Evolutionary conservation across 495 filamentous ascomycete genomes (phyloP).

Genomic region (Aspergillus baeticus): DNA sequence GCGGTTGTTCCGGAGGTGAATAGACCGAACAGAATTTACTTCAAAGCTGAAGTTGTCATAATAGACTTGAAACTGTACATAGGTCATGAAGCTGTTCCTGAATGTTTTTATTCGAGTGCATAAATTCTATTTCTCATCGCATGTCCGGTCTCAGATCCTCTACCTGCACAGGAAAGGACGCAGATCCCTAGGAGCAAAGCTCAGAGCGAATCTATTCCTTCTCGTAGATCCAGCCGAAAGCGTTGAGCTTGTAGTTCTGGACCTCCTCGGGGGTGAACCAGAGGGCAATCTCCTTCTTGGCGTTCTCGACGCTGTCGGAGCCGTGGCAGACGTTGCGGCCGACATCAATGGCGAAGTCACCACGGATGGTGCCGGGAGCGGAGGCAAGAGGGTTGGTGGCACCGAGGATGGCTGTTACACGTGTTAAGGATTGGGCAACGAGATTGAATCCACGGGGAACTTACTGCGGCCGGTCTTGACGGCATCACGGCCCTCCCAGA

Average conservation of each 20-base stretch:
- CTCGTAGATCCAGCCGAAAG: slow-evolving; percentile 95
- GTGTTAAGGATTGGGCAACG: slow-evolving; percentile 5
- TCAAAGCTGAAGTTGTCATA: not conserved
- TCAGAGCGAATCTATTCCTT: slow-evolving; percentile 53
- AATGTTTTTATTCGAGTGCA: not conserved
- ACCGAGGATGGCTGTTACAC: slow-evolving; percentile 73
- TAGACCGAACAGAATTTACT: slow-evolving; percentile 1
- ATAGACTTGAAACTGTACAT: not conserved
- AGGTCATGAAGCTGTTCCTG: not conserved
- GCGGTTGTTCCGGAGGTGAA: slow-evolving; percentile 37
- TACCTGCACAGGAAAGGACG: slow-evolving; percentile 15
- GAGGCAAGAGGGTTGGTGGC: slow-evolving; percentile 97
- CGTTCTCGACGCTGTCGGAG: slow-evolving; percentile 95
- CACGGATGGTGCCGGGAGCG: slow-evolving; percentile 94
- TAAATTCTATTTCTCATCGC: slow-evolving; percentile 30
- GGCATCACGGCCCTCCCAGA: slow-evolving; percentile 96
- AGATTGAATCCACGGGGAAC: slow-evolving; percentile 19
- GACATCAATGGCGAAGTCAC: slow-evolving; percentile 79
- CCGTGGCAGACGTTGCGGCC: slow-evolving; percentile 99
- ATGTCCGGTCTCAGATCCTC: slow-evolving; percentile 19
- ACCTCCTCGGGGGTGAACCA: slow-evolving; percentile 92
- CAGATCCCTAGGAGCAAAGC: slow-evolving; percentile 18
- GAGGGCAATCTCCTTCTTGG: slow-evolving; percentile 98
- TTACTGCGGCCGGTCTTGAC: slow-evolving; percentile 95
- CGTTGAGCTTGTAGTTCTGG: slow-evolving; percentile 72